These are phyloP conservation scores for Microdochium trichocladiopsis DNA, from an alignment of 2,329 filamentous ascomycete species.

Conservation along the genomic window DNA sequence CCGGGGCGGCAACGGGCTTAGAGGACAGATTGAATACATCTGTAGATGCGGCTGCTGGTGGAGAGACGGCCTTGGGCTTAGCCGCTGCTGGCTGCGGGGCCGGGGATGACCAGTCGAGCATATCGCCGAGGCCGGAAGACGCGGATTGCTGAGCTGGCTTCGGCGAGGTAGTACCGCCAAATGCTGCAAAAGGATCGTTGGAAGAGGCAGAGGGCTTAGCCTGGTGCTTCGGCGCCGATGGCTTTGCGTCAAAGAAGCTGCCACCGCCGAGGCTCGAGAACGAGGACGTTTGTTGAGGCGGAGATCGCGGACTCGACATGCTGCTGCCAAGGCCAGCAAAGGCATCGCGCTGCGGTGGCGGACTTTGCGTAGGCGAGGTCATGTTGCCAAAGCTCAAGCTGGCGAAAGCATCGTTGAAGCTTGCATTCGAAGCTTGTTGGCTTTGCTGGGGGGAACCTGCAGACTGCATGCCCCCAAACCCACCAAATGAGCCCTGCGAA, in stretches of 20 bases:
- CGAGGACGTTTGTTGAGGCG: slow-evolving; percentile 34
- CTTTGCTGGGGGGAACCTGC: slow-evolving; percentile 43
- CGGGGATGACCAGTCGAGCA: slow-evolving; percentile 68
- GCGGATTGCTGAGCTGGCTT: slow-evolving; percentile 34
- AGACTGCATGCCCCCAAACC: slow-evolving; percentile 62
- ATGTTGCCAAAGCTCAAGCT: slow-evolving; percentile 53
- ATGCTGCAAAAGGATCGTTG: slow-evolving; percentile 61
- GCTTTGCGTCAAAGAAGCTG: slow-evolving; percentile 74
- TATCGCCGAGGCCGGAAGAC: slow-evolving; percentile 62
- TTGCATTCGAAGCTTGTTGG: slow-evolving; percentile 44
- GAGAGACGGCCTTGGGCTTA: slow-evolving; percentile 30
- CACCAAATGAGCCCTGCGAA: slow-evolving; percentile 58
- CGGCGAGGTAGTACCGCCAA: slow-evolving; percentile 32
- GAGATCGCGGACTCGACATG: slow-evolving; percentile 29
- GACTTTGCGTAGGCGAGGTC: slow-evolving; percentile 28
- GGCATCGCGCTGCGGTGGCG: slow-evolving; percentile 20
- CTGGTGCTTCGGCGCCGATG: slow-evolving; percentile 54
- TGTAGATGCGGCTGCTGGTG: slow-evolving; percentile 33
- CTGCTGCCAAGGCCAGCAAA: slow-evolving; percentile 24
- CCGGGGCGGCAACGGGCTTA: slow-evolving; percentile 33
- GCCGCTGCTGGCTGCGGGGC: slow-evolving; percentile 37
- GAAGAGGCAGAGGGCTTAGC: slow-evolving; percentile 20
- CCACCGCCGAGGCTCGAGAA: slow-evolving; percentile 54
- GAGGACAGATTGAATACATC: slow-evolving; percentile 80
- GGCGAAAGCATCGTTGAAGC: slow-evolving; percentile 76